Evolutionary conservation across 2,329 filamentous ascomycete genomes (phyloP), one percentile per base, ranked within the genome.

Genomic region (Davidsoniella virescens): DNA sequence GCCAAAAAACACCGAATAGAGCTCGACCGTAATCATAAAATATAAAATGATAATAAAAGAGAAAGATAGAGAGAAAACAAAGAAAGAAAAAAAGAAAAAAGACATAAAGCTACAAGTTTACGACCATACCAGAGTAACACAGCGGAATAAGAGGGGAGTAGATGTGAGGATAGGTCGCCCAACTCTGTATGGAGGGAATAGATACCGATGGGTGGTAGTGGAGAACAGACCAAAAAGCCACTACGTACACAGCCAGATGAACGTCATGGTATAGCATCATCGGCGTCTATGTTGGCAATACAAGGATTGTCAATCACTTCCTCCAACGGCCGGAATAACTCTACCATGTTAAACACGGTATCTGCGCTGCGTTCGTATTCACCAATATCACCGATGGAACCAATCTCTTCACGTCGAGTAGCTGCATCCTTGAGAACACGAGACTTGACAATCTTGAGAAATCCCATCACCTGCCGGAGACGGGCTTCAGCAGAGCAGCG

Each of bases 341-440:
- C 70, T 59, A 77, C 76, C 80, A 85, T 83, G 63, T 85, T 75
- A 54, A 85, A 68, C 6, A 77, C 82, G 56, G 82, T 68, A 60
- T 82, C 73, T 55, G 69, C 68, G 39, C 76, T 66, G 5, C 77
- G 80, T 59, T 80, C 85, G 52, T 75, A 71, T 55, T 79, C 75
- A 59, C 83, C 77, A 55, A 85, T 81, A 50, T 80, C 75, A 55
- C 74, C 77, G 25, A 85, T 72, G 29, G 78, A 82, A 55, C 81
- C 81, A 52, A 81, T 65, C 56, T 82, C 78, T 57, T 83, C 76
- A 20, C 80, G 81, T 56, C 78, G 71, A 44, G 73, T 70, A 38
- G 72, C 71, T n/a, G 75, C 76, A 57, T 84, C 80, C 18, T 74
- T 71, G 56, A 73, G 68, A 33, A 81, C 76, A 69, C 76, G 80